Conservation (phyloP, 331 rosid species). For the Rhamnella rubrinervis region DNA sequence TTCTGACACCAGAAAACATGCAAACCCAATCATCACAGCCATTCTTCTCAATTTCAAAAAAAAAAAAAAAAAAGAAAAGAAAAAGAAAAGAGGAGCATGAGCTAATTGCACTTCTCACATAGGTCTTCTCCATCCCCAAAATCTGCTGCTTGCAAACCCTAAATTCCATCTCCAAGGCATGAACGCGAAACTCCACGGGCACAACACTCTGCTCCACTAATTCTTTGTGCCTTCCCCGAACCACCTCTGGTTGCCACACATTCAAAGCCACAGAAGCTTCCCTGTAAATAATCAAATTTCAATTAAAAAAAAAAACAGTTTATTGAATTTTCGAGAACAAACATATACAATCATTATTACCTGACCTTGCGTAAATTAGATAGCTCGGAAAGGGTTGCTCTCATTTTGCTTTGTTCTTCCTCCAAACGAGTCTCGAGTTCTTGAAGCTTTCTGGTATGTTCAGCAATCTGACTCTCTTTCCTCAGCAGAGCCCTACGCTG, state of each 20-base stretch:
- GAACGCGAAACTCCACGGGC: conserved; percentile 65
- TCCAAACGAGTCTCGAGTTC: conserved; percentile 34
- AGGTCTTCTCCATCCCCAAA: conserved; percentile 46
- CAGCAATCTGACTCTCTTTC: conserved; percentile 65
- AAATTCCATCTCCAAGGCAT: conserved; percentile 69
- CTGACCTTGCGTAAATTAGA: conserved; percentile 51
- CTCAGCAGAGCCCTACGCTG: conserved; percentile 53
- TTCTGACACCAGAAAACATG: conserved; percentile 39
- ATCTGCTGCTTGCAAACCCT: conserved; percentile 69
- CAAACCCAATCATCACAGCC: conserved; percentile 10
- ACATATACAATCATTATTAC: conserved; percentile 27
- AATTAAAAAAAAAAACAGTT: no score
- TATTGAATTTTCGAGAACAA: no score
- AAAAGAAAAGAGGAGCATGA: no score
- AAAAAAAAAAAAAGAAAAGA: not conserved
- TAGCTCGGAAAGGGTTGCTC: conserved; percentile 40
- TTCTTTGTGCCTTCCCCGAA: conserved; percentile 63
- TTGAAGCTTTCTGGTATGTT: conserved; percentile 51
- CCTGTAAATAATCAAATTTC: conserved; percentile 27
- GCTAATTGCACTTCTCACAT: conserved; percentile 42
- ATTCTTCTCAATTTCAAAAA: conserved; percentile 2
- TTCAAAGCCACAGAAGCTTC: conserved; percentile 80
- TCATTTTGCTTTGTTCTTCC: conserved; percentile 39
- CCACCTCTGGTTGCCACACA: conserved; percentile 89
- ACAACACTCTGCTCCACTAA: conserved; percentile 70